Conservation (phyloP, 495 filamentous ascomycete genomes). For the Talaromyces wortmannii region DNA sequence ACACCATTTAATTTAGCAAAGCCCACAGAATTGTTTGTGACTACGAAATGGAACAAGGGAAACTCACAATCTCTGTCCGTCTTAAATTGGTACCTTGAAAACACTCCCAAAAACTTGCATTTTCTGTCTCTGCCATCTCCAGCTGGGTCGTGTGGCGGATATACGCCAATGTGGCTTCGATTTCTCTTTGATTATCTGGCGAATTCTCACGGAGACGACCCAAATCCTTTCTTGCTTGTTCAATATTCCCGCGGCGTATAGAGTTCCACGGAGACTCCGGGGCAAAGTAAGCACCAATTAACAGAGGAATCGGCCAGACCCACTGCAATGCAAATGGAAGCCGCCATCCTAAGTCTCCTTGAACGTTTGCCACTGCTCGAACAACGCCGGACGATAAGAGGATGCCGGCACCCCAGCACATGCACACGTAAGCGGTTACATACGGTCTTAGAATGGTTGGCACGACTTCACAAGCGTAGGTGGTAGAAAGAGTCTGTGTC, state of each 20-base stretch:
- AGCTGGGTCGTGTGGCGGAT: slow-evolving; percentile 54
- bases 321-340: slow-evolving; percentile 55
- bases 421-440: slow-evolving; percentile 36
- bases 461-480: slow-evolving; percentile 45
- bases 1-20: too few species aligned
- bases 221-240: slow-evolving; percentile 32
- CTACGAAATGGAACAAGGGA: slow-evolving; percentile 39
- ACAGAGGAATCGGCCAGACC: slow-evolving; percentile 65
- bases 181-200: slow-evolving; percentile 27
- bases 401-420: slow-evolving; percentile 43
- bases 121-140: slow-evolving; percentile 51
- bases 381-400: slow-evolving; percentile 45
- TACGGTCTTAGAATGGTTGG: slow-evolving; percentile 33
- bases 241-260: slow-evolving; percentile 53
- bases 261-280: slow-evolving; percentile 75
- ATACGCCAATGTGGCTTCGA: slow-evolving; percentile 57
- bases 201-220: slow-evolving; percentile 13
- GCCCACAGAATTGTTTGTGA: too few species aligned
- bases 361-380: slow-evolving; percentile 15
- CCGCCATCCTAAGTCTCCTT: slow-evolving; percentile 39
- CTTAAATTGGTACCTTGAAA: slow-evolving; percentile 63
- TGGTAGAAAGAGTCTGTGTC: slow-evolving; percentile 27
- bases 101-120: slow-evolving; percentile 60
- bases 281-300: slow-evolving; percentile 54
- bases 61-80: slow-evolving; percentile 64